A percentile compares a stretch with the other conserved stretches of the same genome.
phyloP scores from a whole-genome alignment of 1,284 basidiomycete genomes.

The Psilocybe mexicana region DNA sequence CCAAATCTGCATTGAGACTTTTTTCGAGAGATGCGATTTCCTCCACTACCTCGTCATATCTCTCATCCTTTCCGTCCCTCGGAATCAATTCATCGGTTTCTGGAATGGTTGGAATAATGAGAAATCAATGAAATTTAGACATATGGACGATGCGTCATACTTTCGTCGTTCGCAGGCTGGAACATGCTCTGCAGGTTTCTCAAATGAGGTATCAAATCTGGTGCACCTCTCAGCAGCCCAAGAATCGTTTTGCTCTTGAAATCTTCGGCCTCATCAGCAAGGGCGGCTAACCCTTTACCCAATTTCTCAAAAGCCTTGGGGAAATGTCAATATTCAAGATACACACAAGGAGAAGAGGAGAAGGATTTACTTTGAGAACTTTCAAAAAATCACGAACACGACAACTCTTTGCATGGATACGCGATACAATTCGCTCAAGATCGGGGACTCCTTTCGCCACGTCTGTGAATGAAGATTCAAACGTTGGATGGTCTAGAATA shows the following conservation, averaged over 20 bases:
- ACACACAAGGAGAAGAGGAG: not conserved
- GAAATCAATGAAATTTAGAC: slow-evolving; percentile 4
- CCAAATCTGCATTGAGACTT: slow-evolving; percentile 67
- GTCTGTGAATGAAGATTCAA: slow-evolving; percentile 73
- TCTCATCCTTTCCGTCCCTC: slow-evolving; percentile 78
- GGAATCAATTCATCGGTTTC: slow-evolving; percentile 73
- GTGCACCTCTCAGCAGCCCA: slow-evolving; percentile 77
- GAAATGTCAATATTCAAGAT: not conserved
- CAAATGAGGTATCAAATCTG: slow-evolving; percentile 72
- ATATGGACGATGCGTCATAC: slow-evolving; percentile 37
- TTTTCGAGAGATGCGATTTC: slow-evolving; percentile 73
- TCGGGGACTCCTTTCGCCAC: slow-evolving; percentile 85
- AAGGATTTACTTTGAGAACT: slow-evolving; percentile 64
- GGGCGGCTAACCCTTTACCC: slow-evolving; percentile 61
- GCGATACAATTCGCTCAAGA: slow-evolving; percentile 89
- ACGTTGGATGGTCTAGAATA: slow-evolving; percentile 75
- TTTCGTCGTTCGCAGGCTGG: slow-evolving; percentile 53
- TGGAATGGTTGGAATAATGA: slow-evolving; percentile 25
- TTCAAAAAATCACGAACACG: slow-evolving; percentile 85
- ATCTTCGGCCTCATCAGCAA: slow-evolving; percentile 64
- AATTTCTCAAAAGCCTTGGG: slow-evolving; percentile 75
- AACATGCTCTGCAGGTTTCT: slow-evolving; percentile 77
- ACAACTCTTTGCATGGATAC: slow-evolving; percentile 90
- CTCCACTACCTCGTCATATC: slow-evolving; percentile 74
- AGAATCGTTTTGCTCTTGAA: slow-evolving; percentile 79